A percentile compares a stretch with the other conserved stretches of the same genome.
Evolutionary conservation across 2,329 filamentous ascomycete species (phyloP).

Genomic region (Talaromyces sp.): DNA sequence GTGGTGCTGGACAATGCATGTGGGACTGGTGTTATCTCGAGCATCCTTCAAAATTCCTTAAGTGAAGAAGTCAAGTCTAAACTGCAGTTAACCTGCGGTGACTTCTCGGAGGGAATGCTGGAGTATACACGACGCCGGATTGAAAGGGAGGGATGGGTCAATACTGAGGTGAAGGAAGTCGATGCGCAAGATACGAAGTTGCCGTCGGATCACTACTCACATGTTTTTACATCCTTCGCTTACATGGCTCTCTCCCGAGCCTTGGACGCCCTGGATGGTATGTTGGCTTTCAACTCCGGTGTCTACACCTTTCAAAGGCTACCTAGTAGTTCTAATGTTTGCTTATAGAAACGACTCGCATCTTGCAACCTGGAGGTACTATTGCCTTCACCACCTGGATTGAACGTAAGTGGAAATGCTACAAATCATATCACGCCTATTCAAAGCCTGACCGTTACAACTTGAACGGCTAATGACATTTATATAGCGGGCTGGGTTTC

Average conservation of each 20-base stretch:
- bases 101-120: conserved; percentile 51
- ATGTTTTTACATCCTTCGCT: conserved; percentile 51
- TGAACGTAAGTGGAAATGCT: conserved; percentile 29
- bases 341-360: conserved; percentile 34
- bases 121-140: conserved; percentile 45
- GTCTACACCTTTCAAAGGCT: not conserved
- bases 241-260: conserved; percentile 53
- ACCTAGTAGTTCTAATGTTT: too few relatives aligned
- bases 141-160: conserved; percentile 50
- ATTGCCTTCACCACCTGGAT: conserved; percentile 42
- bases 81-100: conserved; percentile 55
- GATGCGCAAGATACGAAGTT: conserved; percentile 54
- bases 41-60: conserved; percentile 48
- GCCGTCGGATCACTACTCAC: conserved; percentile 44
- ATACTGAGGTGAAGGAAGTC: conserved; percentile 46
- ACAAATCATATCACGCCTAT: not conserved
- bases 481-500: conserved; percentile 30
- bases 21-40: conserved; percentile 55
- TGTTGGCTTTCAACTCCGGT: not conserved
- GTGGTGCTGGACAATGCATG: conserved; percentile 58
- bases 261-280: conserved; percentile 41
- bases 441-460: not conserved
- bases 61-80: conserved; percentile 40
- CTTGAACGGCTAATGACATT: not conserved
- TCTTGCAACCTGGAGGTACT: conserved; percentile 38